A percentile compares a stretch with the other conserved stretches of the same genome.
Evolutionary conservation across 2,329 filamentous ascomycete species (phyloP).

Genomic region (Sporothrix brunneoviolacea): DNA sequence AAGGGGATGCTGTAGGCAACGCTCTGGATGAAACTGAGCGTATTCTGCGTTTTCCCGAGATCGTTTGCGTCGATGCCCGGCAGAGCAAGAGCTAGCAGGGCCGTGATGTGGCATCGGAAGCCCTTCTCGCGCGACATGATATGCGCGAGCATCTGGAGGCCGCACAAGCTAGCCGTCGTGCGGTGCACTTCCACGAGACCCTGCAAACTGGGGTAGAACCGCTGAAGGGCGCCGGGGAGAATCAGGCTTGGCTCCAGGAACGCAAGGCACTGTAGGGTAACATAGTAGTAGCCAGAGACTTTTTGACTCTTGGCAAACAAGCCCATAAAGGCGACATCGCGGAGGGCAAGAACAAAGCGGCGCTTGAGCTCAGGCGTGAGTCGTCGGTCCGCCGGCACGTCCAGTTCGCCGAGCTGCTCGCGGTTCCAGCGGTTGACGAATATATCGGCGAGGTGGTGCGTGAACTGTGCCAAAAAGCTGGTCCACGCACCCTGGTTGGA

Average conservation of each 20-base stretch:
- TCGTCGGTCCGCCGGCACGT: conserved; percentile 70
- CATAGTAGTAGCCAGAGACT: conserved; percentile 85
- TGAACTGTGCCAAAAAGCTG: conserved; percentile 78
- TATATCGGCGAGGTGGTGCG: conserved; percentile 88
- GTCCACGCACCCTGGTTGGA: conserved; percentile 95
- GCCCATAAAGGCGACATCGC: conserved; percentile 96
- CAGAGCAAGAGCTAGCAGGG: conserved; percentile 81
- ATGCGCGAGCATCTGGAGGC: conserved; percentile 84
- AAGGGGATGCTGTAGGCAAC: conserved; percentile 96
- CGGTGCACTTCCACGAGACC: conserved; percentile 95
- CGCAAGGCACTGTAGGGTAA: conserved; percentile 79
- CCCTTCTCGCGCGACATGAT: conserved; percentile 89
- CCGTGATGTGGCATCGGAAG: conserved; percentile 94
- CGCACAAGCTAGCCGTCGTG: conserved; percentile 86
- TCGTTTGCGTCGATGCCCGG: conserved; percentile 98
- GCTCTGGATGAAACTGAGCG: conserved; percentile 88
- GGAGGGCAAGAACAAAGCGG: conserved; percentile 81
- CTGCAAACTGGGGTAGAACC: conserved; percentile 95
- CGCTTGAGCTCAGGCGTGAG: conserved; percentile 76
- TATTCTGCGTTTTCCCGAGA: conserved; percentile 90
- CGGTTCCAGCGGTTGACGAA: conserved; percentile 98
- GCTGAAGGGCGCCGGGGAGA: conserved; percentile 83
- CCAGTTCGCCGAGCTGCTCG: conserved; percentile 86
- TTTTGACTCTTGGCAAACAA: conserved; percentile 94
- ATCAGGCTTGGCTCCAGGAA: conserved; percentile 89